Evolutionary conservation across 306 rosid genomes (phyloP), one percentile per base, ranked within the genome.

Genomic region (Phaseolus lunatus): DNA sequence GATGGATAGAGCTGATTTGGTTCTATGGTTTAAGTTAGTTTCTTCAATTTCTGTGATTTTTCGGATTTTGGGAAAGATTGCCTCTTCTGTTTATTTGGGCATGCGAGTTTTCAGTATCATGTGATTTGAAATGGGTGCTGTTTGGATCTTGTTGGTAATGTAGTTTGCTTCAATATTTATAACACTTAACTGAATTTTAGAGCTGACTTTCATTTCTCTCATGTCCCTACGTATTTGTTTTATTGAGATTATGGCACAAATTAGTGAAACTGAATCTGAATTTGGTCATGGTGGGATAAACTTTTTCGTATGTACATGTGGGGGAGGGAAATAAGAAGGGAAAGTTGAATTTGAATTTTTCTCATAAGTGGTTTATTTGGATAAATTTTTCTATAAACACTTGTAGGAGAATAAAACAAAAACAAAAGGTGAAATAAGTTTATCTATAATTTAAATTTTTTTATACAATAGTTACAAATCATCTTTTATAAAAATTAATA

Each of bases 231-330:
- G 20, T 47, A 59, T 61, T 37, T 61, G 44, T 48, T 50, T 65
- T 65, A 23, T 4, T 63, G 50, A 22, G 45, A 35, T 45, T 75
- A 75, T 31, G 12, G 44, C 31, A 54, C 57, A 5, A 31, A 24
- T 39, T 29, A 23, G 29, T 70, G 50, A 58, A 78, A 78, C 49
- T 78, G 61, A 45, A 69, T 56, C 9, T 54, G 54, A 16, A 41
- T 26, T 10, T 3, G 39, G 50, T 50, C 49, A 20, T 35, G 35
- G 35, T 31, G 5, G 35, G 35, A 31, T 5, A 31, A 31, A 31
- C 35, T 31, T 31, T 31, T 45, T 2, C 50, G 1, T 3, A 45
- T 14, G 18, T 7, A 14, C 50, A 13, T 45, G n/a, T 14, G 35
- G 35, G 35, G 14, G 50, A 14, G 14, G 7, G 44, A 39, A 10